Evolutionary conservation across 2,329 filamentous ascomycete genomes (phyloP).

Genomic region (Colletotrichum higginsianum): DNA sequence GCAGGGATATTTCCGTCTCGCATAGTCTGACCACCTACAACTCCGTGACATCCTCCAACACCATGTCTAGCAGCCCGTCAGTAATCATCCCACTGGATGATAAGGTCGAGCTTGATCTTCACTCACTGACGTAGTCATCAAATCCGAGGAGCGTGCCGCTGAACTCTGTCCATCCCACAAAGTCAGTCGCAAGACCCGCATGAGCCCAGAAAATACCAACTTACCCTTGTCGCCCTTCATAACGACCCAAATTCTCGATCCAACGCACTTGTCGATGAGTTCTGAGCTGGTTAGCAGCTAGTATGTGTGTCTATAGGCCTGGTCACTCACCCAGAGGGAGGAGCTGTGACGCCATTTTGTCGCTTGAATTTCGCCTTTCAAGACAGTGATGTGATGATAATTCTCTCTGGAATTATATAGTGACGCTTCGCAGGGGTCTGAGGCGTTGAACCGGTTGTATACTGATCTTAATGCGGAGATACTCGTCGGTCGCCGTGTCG

Average conservation of each 20-base stretch:
- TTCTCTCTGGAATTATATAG: neutral
- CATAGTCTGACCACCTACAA: conserved; percentile 72
- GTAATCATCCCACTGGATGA: neutral
- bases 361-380: neutral
- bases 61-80: conserved; percentile 82
- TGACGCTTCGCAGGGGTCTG: conserved; percentile 16
- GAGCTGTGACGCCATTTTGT: conserved; percentile 78
- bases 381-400: neutral
- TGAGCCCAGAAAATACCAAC: conserved; percentile 19
- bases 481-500: conserved; percentile 22
- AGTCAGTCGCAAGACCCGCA: conserved; percentile 11
- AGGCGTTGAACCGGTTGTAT: conserved; percentile 11
- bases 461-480: conserved; percentile 8
- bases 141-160: conserved; percentile 94
- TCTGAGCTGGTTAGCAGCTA: conserved; percentile 68
- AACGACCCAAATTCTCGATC: conserved; percentile 97
- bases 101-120: neutral
- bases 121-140: conserved; percentile 99
- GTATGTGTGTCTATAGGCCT: neutral
- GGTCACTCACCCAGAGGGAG: conserved; percentile 74
- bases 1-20: conserved; percentile 24
- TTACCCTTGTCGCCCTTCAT: conserved; percentile 99
- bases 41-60: conserved; percentile 96
- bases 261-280: conserved; percentile 98
- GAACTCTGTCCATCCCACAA: conserved; percentile 77